Evolutionary conservation across 768 basidiomycete species (phyloP), one percentile per base, ranked within the genome.

Genomic region (Coprinopsis cinerea): DNA sequence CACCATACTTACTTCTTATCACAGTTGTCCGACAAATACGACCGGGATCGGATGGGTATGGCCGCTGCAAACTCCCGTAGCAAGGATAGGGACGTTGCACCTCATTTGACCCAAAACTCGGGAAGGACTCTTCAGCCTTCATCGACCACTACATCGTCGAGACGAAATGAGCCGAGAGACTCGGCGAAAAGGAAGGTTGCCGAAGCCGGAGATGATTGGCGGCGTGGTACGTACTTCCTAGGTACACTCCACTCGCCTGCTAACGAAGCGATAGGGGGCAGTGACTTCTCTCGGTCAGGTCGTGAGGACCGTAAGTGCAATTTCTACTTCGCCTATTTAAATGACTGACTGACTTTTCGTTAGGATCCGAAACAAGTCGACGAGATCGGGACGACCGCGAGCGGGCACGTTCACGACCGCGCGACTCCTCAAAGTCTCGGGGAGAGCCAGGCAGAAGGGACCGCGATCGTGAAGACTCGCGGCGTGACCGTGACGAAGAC

Each of bases 21-120:
- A 41, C 53, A 92, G 89, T 74, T 92, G 17, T 90, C 89, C 15
- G 89, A 92, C 65, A 90, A 88, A 66, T 92, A 83, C 57, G 89
- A 91, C 68, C 84, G 88, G 37, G 87, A 88, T 62, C 82, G 87
- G 42, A 75, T 88, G 45, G 77, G 78, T 44, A 68, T 81, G 56
- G 78, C 77, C 14, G 56, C 73, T 39, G 61, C 73, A 40, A 69
- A 66, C 48, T 59, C 79, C 46, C 73, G 85, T 41, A 73, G 66
- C 48, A 86, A 86, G 62, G 86, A 89, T 54, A 74, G 85, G 59
- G 88, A 89, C 52, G 55, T 67, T 34, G 77, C 80, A 15, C 78
- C 36, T 18, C 9, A 43, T 43, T 17, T 70, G 53, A 74, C 58
- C 40, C 68, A 67, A 23, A 67, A 75, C 6, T 67, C 69, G 28